phyloP scores from a whole-genome alignment of 2,329 filamentous ascomycete genomes.

The Aspergillus aculeatus region DNA sequence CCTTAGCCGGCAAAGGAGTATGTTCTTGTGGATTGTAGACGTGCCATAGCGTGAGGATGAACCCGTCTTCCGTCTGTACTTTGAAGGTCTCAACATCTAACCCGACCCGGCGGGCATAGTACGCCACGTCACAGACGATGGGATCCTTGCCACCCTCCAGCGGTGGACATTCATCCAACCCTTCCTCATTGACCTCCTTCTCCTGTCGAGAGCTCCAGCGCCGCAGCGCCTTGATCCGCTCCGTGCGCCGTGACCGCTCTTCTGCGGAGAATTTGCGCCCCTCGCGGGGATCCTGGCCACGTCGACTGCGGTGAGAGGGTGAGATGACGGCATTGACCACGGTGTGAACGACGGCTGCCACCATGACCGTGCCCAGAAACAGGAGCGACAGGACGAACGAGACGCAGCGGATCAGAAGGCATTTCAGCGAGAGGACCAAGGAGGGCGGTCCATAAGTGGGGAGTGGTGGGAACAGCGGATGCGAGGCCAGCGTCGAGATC shows the following conservation, averaged over 20 bases:
- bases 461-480: slow-evolving; percentile 72
- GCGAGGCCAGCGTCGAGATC: slow-evolving; percentile 1
- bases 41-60: slow-evolving; percentile 86
- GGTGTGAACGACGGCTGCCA: slow-evolving; percentile 69
- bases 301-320: slow-evolving; percentile 53
- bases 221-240: slow-evolving; percentile 57
- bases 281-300: slow-evolving; percentile 58
- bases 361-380: slow-evolving; percentile 73
- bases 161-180: slow-evolving; percentile 60
- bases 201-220: slow-evolving; percentile 58
- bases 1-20: slow-evolving; percentile 50
- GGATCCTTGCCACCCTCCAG: slow-evolving; percentile 79
- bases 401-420: slow-evolving; percentile 61
- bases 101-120: slow-evolving; percentile 85
- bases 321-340: slow-evolving; percentile 57
- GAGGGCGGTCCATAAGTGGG: slow-evolving; percentile 78
- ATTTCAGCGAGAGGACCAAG: slow-evolving; percentile 63
- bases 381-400: slow-evolving; percentile 75
- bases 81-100: slow-evolving; percentile 79
- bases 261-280: slow-evolving; percentile 70
- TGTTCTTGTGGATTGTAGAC: slow-evolving; percentile 81
- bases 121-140: slow-evolving; percentile 73
- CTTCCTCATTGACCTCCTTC: slow-evolving; percentile 41
- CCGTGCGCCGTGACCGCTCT: slow-evolving; percentile 60
- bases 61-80: slow-evolving; percentile 91